Evolutionary conservation across 2,329 filamentous ascomycete species (phyloP), one percentile per base, ranked within the genome.

Genomic region (Myriosclerotinia duriaeana): DNA sequence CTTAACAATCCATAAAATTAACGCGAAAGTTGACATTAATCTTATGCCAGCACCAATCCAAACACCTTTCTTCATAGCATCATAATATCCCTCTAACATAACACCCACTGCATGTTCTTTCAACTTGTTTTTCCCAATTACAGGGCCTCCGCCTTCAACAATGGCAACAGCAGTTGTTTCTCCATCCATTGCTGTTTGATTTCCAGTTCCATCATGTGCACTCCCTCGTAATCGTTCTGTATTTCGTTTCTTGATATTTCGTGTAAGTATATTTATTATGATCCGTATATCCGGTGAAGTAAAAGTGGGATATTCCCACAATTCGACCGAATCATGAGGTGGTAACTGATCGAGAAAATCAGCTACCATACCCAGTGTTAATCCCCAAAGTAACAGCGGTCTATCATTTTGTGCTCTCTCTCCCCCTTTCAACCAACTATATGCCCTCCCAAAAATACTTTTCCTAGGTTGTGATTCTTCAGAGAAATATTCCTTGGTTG

Each of bases 301-400:
- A 73, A 90, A 90, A 1, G 86, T 90, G 0, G 88, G 88, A 72
- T 89, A 89, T 40, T 83, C 83, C 87, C 88, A 90, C 36, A 89
- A 75, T 44, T 84, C 78, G 5, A 89, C 81, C 2, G 86, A 85
- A 69, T 83, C 79, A 46, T 85, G 79, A 1, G 87, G 86, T n/a
- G 87, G 87, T 5, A 90, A 77, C 72, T 89, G 82, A 69, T 90
- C 87, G 34, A 90, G 80, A 69, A 90, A 87, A 75, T 91, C 88
- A 20, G 85, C 85, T 50, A 90, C 77, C 42, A 91, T 84, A 6
- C 87, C 88, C 1, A 90, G 79, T 0, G 88, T 90, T 44, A 91
- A 75, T 0, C 88, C 88, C 88, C 88, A 91, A 1, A 90, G 83
- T 14, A 89, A 76, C 1, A 90, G 78, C 2, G 86, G 85, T 36